Evolutionary conservation across 345 rosid genomes (phyloP).

Genomic region (Atalantia buxifolia): DNA sequence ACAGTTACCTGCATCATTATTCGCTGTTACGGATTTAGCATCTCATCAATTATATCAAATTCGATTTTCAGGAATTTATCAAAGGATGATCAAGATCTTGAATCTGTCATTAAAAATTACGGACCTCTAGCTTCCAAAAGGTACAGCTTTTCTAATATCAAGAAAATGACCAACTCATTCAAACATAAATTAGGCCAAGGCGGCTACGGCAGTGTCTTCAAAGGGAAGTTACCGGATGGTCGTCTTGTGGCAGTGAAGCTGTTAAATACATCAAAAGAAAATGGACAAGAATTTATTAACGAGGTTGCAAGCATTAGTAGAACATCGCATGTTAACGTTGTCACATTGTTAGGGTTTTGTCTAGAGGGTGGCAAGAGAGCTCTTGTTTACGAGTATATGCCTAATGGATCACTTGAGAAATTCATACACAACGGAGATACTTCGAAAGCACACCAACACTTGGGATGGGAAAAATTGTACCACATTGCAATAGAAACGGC

Average conservation of each 20-base stretch:
- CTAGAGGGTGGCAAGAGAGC: conserved; percentile 17
- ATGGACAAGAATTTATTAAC: conserved; percentile 25
- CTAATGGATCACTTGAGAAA: conserved; percentile 28
- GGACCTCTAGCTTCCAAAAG: neutral
- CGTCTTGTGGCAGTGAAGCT: conserved; percentile 23
- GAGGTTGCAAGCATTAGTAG: conserved; percentile 23
- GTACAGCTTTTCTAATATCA: neutral
- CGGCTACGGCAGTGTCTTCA: conserved; percentile 18
- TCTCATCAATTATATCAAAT: neutral
- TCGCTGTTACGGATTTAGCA: too few relatives aligned
- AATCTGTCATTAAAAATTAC: neutral
- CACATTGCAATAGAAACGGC: conserved; percentile 22
- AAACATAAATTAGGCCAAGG: conserved; percentile 28
- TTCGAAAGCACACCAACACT: neutral
- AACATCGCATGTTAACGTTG: too few relatives aligned
- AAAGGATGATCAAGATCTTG: neutral
- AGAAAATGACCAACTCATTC: conserved; percentile 8
- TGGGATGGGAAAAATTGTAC: conserved; percentile 20
- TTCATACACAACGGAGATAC: conserved; percentile 12
- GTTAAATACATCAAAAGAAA: conserved; percentile 15
- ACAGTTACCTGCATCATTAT: too few relatives aligned
- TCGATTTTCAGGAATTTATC: neutral
- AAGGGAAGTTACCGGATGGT: conserved; percentile 17
- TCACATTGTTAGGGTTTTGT: too few relatives aligned
- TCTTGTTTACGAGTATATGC: conserved; percentile 28